Conservation (phyloP, 2,329 filamentous ascomycete species). For the Ophiostoma sp. region DNA sequence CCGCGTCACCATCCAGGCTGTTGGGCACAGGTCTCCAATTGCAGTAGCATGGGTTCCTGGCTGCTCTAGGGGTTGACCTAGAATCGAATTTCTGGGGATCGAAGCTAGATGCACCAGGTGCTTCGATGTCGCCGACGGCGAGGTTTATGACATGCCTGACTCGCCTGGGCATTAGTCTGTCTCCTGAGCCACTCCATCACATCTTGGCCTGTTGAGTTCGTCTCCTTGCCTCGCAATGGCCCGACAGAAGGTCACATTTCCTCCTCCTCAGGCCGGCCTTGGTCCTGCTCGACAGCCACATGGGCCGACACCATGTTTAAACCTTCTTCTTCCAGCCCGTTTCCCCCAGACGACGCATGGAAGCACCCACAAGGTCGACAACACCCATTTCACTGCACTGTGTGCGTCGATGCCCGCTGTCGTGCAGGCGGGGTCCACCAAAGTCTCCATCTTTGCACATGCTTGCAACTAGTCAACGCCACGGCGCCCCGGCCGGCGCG, state of each 20-base stretch:
- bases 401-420: neutral
- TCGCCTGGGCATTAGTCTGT: neutral
- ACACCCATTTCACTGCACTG: neutral
- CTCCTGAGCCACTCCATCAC: neutral
- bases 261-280: neutral
- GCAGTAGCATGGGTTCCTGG: too few species aligned
- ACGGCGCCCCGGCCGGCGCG: neutral
- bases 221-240: neutral
- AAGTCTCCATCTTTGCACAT: neutral
- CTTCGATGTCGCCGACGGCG: neutral
- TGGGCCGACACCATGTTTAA: slow-evolving; percentile 4
- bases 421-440: neutral
- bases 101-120: neutral
- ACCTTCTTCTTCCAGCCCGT: slow-evolving; percentile 2
- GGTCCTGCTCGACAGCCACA: neutral
- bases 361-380: neutral
- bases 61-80: neutral
- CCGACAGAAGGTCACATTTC: neutral
- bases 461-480: neutral
- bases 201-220: neutral
- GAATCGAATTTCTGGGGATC: neutral
- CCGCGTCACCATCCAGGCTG: neutral
- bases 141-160: neutral
- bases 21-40: neutral
- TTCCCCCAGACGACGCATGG: neutral